These are phyloP conservation scores for Microcyclospora tardicrescens DNA, from an alignment of 2,329 filamentous ascomycete genomes.

Conservation along the genomic window DNA sequence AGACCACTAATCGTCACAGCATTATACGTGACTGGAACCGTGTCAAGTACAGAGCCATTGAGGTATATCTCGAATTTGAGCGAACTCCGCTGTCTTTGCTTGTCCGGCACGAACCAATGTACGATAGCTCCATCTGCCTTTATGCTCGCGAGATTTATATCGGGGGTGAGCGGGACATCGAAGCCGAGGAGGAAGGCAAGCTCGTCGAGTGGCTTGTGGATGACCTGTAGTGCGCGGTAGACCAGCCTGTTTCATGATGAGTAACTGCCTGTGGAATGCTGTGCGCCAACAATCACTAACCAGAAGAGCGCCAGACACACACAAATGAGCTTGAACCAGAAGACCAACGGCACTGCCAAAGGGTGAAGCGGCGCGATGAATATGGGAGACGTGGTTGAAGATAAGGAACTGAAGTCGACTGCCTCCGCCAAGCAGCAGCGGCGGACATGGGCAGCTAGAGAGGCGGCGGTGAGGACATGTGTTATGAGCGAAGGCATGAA, in stretches of 20 bases:
- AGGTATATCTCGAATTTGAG: conserved; percentile 85
- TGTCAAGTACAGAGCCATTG: conserved; percentile 71
- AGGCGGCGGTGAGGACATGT: no score
- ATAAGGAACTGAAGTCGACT: no score
- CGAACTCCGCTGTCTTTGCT: conserved; percentile 46
- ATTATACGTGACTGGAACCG: conserved; percentile 66
- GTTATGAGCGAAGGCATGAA: no score
- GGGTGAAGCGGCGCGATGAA: neutral
- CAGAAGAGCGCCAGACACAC: conserved; percentile 9
- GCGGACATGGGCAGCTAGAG: no score
- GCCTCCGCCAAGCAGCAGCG: no score
- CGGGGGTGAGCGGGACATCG: conserved; percentile 80
- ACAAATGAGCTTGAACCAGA: conserved; percentile 12
- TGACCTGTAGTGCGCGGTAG: conserved; percentile 73
- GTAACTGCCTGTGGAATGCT: neutral
- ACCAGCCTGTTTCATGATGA: conserved; percentile 37
- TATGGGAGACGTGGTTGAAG: no score
- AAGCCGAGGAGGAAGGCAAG: conserved; percentile 79
- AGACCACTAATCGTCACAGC: conserved; percentile 86
- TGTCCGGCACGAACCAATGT: conserved; percentile 58
- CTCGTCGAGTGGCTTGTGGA: conserved; percentile 81
- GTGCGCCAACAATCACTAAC: conserved; percentile 9
- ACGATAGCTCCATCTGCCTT: conserved; percentile 75
- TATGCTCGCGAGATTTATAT: conserved; percentile 82
- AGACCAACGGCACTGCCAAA: conserved; percentile 7